These are phyloP conservation scores for Chytridium lagenaria DNA, from an alignment of 371 early-diverging fungal genomes.

Conservation along the genomic window DNA sequence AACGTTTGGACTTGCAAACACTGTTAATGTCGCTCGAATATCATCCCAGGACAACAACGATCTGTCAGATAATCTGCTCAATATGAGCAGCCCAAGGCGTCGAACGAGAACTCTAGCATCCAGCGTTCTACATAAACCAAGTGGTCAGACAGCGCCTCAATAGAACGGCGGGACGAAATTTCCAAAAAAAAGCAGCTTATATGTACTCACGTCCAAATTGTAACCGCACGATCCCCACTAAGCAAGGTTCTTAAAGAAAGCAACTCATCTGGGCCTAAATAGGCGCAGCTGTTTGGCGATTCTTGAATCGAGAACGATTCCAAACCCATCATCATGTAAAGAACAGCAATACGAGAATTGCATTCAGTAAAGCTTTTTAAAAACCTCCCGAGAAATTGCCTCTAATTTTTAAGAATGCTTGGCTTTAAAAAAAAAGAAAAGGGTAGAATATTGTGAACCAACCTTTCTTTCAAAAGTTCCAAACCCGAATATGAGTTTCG, in stretches of 20 bases:
- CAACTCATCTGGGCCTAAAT: background rate
- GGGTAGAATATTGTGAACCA: background rate
- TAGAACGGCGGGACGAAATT: no score
- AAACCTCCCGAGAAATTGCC: background rate
- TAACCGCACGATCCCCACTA: slow-evolving; percentile 21
- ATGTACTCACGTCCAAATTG: slow-evolving; percentile 40
- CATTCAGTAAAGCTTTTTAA: background rate
- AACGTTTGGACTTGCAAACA: background rate
- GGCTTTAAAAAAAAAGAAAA: background rate
- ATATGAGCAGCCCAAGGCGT: slow-evolving; percentile 1
- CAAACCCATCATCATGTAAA: slow-evolving; percentile 32
- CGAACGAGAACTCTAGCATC: slow-evolving; percentile 30
- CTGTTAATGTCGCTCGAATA: background rate
- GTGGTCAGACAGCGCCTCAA: no score
- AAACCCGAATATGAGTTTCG: background rate
- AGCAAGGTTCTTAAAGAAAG: slow-evolving; percentile 8
- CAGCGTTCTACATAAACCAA: slow-evolving; percentile 10
- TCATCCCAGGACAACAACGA: slow-evolving; percentile 16
- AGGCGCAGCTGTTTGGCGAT: background rate
- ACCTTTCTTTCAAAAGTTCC: background rate
- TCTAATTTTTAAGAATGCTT: background rate
- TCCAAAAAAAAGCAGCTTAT: background rate
- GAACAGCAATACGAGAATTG: slow-evolving; percentile 21
- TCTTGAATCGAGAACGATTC: background rate
- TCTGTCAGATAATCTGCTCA: background rate